A percentile compares a stretch with the other conserved stretches of the same genome.
phyloP scores from a whole-genome alignment of 192 early-diverging fungal species.

The Umbelopsis sp. region DNA sequence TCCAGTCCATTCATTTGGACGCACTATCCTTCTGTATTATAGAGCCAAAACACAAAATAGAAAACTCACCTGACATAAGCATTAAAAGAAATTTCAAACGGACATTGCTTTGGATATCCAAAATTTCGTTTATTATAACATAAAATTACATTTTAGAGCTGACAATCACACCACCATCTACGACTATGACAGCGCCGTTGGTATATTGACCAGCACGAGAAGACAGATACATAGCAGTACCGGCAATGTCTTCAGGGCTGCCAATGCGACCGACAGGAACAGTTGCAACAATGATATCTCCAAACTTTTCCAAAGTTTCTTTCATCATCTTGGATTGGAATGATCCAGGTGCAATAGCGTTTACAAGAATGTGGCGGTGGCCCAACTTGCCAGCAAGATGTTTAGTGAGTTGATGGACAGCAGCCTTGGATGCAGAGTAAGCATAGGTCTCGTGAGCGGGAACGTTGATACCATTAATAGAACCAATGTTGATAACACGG shows the following conservation, averaged over 20 bases:
- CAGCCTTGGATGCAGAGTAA: constrained; percentile 81
- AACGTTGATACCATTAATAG: constrained; percentile 53
- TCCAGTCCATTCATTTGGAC: no score
- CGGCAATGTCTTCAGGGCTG: constrained; percentile 83
- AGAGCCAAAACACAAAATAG: no score
- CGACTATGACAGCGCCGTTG: constrained; percentile 30
- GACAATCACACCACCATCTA: constrained; percentile 32
- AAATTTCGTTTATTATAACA: no score
- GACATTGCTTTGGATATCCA: no score
- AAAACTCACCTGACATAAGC: no score
- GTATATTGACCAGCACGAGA: constrained; percentile 75
- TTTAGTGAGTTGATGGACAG: constrained; percentile 70
- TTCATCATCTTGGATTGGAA: constrained; percentile 82
- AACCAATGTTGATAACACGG: constrained; percentile 86
- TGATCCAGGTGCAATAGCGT: constrained; percentile 71
- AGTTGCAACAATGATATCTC: constrained; percentile 52
- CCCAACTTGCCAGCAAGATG: constrained; percentile 68
- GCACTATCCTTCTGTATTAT: no score
- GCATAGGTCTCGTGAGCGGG: constrained; percentile 59
- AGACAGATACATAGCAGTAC: constrained; percentile 78
- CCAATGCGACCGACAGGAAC: constrained; percentile 81
- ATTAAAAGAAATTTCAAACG: no score
- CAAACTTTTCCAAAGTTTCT: constrained; percentile 53
- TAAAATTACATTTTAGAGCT: constrained; percentile 19
- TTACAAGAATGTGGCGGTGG: constrained; percentile 60